These are phyloP conservation scores for Monosporascus sp. DNA, from an alignment of 2,329 filamentous ascomycete genomes.

Conservation along the genomic window DNA sequence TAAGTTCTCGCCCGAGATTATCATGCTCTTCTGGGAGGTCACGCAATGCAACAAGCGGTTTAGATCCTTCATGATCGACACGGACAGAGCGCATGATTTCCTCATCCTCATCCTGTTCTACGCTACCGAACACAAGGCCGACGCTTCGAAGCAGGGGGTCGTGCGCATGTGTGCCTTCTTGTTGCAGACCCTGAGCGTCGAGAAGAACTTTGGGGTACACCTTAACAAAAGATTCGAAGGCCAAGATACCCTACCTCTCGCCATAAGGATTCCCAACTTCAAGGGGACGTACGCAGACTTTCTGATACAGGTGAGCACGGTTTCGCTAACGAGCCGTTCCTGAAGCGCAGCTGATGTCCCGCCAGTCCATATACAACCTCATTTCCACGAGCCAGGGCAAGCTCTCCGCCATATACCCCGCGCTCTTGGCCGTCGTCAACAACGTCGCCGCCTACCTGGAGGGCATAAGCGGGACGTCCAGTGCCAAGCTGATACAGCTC, in stretches of 20 bases:
- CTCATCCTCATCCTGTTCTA: conserved; percentile 88
- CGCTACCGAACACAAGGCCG: conserved; percentile 80
- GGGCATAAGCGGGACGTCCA: conserved; percentile 67
- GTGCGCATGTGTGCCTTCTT: conserved; percentile 98
- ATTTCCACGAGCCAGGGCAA: conserved; percentile 89
- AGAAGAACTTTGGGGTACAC: conserved; percentile 82
- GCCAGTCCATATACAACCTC: conserved; percentile 79
- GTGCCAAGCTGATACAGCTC: conserved; percentile 78
- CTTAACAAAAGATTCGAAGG: conserved; percentile 85
- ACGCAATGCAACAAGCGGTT: conserved; percentile 98
- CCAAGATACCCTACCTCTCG: conserved; percentile 78
- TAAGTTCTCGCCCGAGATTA: conserved; percentile 89
- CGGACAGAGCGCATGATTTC: conserved; percentile 88
- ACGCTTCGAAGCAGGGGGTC: conserved; percentile 82
- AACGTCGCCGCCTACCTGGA: conserved; percentile 86
- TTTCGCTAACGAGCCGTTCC: background rate
- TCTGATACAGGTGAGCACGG: conserved; percentile 69
- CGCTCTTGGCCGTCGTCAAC: conserved; percentile 85
- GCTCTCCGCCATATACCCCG: conserved; percentile 85
- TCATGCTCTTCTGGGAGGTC: conserved; percentile 96
- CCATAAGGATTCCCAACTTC: conserved; percentile 79
- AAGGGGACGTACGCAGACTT: conserved; percentile 90
- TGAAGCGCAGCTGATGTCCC: conserved; percentile 14
- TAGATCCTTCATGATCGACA: conserved; percentile 93
- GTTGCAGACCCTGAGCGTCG: conserved; percentile 88